Percentiles rank a stretch among this genome's conserved stretches.
Conservation (phyloP, 768 basidiomycete genomes). For the Serpula lacrymans region DNA sequence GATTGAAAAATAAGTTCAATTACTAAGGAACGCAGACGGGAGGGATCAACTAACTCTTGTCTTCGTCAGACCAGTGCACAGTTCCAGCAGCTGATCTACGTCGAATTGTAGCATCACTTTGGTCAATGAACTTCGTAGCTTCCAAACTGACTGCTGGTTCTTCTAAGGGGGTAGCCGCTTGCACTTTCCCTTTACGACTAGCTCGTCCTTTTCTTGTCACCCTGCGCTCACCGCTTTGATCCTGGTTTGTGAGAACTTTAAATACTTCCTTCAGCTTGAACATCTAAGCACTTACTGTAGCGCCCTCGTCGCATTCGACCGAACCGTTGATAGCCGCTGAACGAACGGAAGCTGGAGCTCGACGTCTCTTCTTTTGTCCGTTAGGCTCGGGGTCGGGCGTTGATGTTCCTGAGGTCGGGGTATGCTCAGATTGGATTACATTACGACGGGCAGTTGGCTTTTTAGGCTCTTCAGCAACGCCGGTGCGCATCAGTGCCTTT, state of each 20-base stretch:
- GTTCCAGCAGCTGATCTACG: constrained; percentile 28
- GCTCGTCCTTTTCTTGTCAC: constrained; percentile 28
- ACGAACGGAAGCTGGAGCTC: constrained; percentile 29
- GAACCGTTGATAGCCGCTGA: constrained; percentile 25
- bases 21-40: neutral
- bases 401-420: constrained; percentile 36
- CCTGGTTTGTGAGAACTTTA: constrained; percentile 2
- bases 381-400: constrained; percentile 75
- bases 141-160: constrained; percentile 14
- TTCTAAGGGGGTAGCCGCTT: constrained; percentile 20
- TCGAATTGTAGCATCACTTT: constrained; percentile 15
- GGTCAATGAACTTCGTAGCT: constrained; percentile 22
- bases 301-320: constrained; percentile 32
- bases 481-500: constrained; percentile 26
- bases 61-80: constrained; percentile 62
- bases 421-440: constrained; percentile 45
- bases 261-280: constrained; percentile 2
- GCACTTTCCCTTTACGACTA: constrained; percentile 29
- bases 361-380: constrained; percentile 38
- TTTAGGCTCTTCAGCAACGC: constrained; percentile 30
- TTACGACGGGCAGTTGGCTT: constrained; percentile 34
- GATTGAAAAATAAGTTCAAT: constrained; percentile 13
- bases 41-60: constrained; percentile 49
- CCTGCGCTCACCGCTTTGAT: constrained; percentile 27
- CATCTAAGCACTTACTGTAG: constrained; percentile 25